Evolutionary conservation across 2,329 filamentous ascomycete genomes (phyloP).

Genomic region (Hymenoscyphus infarciens): DNA sequence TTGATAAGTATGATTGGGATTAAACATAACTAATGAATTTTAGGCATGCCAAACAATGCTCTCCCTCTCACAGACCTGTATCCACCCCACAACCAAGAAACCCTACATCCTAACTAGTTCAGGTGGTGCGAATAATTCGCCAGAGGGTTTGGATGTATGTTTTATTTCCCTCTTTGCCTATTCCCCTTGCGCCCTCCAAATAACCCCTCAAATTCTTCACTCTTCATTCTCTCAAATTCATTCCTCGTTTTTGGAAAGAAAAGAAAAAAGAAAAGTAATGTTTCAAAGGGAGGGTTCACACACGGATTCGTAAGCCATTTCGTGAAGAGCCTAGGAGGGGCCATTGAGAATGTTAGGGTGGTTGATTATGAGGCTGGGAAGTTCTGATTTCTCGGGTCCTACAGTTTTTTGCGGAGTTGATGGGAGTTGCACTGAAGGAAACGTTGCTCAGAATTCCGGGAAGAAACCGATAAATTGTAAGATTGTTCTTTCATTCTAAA

Average conservation of each 20-base stretch:
- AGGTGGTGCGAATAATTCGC: constrained; percentile 60
- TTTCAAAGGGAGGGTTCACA: constrained; percentile 55
- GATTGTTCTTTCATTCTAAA: background rate
- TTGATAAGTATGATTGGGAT: background rate
- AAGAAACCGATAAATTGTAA: background rate
- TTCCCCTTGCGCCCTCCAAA: background rate
- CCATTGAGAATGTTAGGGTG: constrained; percentile 53
- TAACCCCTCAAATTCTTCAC: background rate
- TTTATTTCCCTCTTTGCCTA: background rate
- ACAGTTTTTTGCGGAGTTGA: background rate
- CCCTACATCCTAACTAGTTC: constrained; percentile 57
- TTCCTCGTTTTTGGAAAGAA: background rate
- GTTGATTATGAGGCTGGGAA: constrained; percentile 57
- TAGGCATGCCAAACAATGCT: constrained; percentile 57
- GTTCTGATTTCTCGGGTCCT: constrained; percentile 35
- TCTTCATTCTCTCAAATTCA: constrained; percentile 5
- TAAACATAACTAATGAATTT: background rate
- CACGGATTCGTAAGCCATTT: constrained; percentile 71
- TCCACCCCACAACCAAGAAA: constrained; percentile 54
- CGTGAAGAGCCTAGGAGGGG: constrained; percentile 44
- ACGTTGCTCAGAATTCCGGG: background rate
- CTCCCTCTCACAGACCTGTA: constrained; percentile 52
- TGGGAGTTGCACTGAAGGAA: background rate
- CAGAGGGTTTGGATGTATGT: constrained; percentile 56
- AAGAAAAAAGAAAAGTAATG: background rate